Evolutionary conservation across 208 protist species (phyloP).

Genomic region (Herpetomonas tarakana): DNA sequence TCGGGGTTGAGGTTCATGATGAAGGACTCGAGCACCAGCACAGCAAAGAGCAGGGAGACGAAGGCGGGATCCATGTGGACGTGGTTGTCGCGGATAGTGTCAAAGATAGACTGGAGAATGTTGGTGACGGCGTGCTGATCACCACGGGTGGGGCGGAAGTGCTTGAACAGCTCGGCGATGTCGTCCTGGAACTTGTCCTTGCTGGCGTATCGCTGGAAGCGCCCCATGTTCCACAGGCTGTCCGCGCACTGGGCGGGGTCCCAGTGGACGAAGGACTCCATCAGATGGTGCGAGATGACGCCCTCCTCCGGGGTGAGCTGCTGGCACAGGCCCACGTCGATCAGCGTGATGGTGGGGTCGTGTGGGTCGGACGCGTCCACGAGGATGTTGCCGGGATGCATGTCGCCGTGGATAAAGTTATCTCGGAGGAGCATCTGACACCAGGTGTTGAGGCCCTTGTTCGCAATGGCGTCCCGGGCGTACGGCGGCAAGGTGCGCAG

Average conservation of each 20-base stretch:
- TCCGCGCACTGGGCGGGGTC: conserved; percentile 57
- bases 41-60: conserved; percentile 87
- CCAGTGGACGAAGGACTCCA: conserved; percentile 90
- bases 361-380: conserved; percentile 79
- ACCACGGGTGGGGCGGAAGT: conserved; percentile 66
- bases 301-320: conserved; percentile 66
- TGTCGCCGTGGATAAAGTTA: conserved; percentile 92
- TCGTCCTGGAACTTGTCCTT: conserved; percentile 48
- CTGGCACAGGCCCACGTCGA: conserved; percentile 90
- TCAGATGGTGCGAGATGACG: conserved; percentile 56
- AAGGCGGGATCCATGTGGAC: conserved; percentile 90
- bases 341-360: conserved; percentile 74
- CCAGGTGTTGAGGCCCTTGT: conserved; percentile 90
- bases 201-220: conserved; percentile 51
- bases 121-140: conserved; percentile 75
- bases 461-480: conserved; percentile 74
- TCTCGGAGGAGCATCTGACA: conserved; percentile 91
- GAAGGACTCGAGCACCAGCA: conserved; percentile 90
- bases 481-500: conserved; percentile 67
- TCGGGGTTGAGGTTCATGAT: conserved; percentile 91
- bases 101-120: conserved; percentile 84
- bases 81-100: conserved; percentile 69
- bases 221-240: conserved; percentile 68
- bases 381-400: conserved; percentile 93
- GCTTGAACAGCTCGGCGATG: conserved; percentile 52